These are phyloP conservation scores for Globisporangium polare DNA, from an alignment of 352 stramenopile genomes.

Conservation along the genomic window DNA sequence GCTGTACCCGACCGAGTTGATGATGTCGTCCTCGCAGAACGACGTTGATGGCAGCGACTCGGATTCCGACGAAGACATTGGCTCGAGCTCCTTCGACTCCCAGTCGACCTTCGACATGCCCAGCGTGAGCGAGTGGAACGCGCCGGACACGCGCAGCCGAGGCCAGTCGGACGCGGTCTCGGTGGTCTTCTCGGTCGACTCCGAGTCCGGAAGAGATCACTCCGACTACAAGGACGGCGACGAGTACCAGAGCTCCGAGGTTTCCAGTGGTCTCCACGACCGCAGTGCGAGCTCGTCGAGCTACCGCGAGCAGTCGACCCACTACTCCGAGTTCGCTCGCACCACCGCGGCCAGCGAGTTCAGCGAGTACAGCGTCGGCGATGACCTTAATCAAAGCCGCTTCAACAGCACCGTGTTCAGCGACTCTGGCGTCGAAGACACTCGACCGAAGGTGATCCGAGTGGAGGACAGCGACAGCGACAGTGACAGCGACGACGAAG, in stretches of 20 bases:
- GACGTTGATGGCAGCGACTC: conserved; percentile 25
- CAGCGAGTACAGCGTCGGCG: conserved; percentile 13
- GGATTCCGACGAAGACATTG: conserved; percentile 31
- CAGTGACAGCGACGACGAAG: conserved; percentile 9
- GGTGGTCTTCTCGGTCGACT: conserved; percentile 11
- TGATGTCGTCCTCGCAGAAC: conserved; percentile 21
- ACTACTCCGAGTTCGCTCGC: conserved; percentile 17
- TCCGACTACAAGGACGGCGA: not conserved
- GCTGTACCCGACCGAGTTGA: conserved; percentile 23
- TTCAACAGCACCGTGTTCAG: conserved; percentile 44
- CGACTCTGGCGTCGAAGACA: conserved; percentile 3
- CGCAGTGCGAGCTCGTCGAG: conserved; percentile 10
- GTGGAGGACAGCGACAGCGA: conserved; percentile 6
- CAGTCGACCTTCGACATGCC: conserved; percentile 39
- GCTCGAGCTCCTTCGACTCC: conserved; percentile 13
- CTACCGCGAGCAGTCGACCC: conserved; percentile 14
- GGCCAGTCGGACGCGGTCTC: conserved; percentile 7
- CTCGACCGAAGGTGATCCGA: not conserved
- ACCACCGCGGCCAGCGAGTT: conserved; percentile 20
- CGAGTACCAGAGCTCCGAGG: conserved; percentile 2
- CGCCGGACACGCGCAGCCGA: conserved; percentile 14
- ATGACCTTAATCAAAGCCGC: not conserved
- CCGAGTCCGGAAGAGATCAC: not conserved
- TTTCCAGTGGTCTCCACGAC: conserved; percentile 10
- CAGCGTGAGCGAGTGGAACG: conserved; percentile 26